Base-by-base conservation (phyloP, 208 protist genomes). In the Trypanosoma conorhini region DNA sequence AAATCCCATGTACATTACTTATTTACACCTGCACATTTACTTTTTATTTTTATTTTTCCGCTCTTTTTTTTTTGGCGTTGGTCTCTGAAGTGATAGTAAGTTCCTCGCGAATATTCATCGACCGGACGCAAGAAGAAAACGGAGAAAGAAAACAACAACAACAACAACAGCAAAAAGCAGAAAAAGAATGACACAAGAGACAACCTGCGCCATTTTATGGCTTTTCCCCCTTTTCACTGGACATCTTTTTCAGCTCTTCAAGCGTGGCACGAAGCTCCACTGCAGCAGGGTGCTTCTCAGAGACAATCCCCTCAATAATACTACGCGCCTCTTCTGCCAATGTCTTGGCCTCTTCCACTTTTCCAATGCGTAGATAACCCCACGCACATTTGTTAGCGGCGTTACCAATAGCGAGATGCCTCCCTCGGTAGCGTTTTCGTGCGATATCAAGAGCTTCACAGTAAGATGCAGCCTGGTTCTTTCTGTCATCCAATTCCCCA, bases 361-460 rank as follows among this genome's bases (percentile, higher is more conserved):
- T 83, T 30, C 86, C 86, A 52, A 70, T 69, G 48, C 81, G 71
- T 21, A 89, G 57, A 57, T 82, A 80, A 26, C 80, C 87, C 28
- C 65, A 72, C 24, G 90, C 90, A 13, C 86, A 87, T 56, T 91
- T 85, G 46, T 71, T 72, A 1, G 83, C 80, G 13, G 90, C 79
- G 48, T 63, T 81, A 35, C 86, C 90, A 75, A 93, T 79, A 28
- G 65, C 72, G 28, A 95, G 72, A 76, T 93, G 90, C 52, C 72
- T 76, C 12, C 85, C 83, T 51, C 79, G 68, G 66, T 84, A 93
- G 31, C 87, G 82, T 52, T 81, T 60, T n/a, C 80, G 70, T 35
- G 90, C 87, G n/a, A 95, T 54, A 42, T 80, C 78, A 59, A 86
- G 77, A 28, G 90, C 87, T 68, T 93, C 86, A 35, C 85, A 48